These are phyloP conservation scores for Gossypium bickii DNA, from an alignment of 345 rosid genomes.

Conservation along the genomic window DNA sequence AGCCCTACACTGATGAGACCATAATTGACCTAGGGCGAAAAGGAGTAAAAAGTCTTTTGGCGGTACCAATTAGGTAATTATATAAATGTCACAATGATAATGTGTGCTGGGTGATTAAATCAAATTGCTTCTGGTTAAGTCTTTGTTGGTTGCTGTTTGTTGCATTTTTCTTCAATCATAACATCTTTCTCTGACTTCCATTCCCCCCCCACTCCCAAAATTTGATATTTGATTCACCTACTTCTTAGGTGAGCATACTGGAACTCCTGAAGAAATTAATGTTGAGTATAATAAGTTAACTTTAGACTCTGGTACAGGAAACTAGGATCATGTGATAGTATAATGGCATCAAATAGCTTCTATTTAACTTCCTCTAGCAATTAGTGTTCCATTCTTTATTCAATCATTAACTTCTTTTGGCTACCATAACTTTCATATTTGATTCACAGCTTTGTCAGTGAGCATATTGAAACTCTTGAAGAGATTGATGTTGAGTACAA, in stretches of 20 bases:
- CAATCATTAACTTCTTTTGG: slow-evolving; percentile 10
- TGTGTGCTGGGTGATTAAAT: not conserved
- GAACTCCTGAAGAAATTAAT: slow-evolving; percentile 85
- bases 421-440: slow-evolving; percentile 15
- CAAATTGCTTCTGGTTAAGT: not conserved
- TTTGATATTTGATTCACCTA: slow-evolving; percentile 36
- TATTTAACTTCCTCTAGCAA: not conserved
- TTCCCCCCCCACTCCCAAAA: too few species aligned
- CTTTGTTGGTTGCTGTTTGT: not conserved
- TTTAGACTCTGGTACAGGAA: slow-evolving; percentile 72
- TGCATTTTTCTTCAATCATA: not conserved
- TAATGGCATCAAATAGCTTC: not conserved
- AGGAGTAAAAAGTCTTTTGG: slow-evolving; percentile 82
- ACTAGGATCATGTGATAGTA: slow-evolving; percentile 68
- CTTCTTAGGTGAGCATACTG: slow-evolving; percentile 90
- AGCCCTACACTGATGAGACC: slow-evolving; percentile 98
- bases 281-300: slow-evolving; percentile 87
- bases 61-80: slow-evolving; percentile 84
- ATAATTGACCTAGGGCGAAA: slow-evolving; percentile 80
- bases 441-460: slow-evolving; percentile 82
- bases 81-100: not conserved
- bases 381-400: not conserved
- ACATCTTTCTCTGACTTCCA: not conserved
- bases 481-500: slow-evolving; percentile 97
- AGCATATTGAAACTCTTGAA: slow-evolving; percentile 96